These are phyloP conservation scores for Citrus cavaleriei DNA, from an alignment of 345 rosid species.

Conservation along the genomic window DNA sequence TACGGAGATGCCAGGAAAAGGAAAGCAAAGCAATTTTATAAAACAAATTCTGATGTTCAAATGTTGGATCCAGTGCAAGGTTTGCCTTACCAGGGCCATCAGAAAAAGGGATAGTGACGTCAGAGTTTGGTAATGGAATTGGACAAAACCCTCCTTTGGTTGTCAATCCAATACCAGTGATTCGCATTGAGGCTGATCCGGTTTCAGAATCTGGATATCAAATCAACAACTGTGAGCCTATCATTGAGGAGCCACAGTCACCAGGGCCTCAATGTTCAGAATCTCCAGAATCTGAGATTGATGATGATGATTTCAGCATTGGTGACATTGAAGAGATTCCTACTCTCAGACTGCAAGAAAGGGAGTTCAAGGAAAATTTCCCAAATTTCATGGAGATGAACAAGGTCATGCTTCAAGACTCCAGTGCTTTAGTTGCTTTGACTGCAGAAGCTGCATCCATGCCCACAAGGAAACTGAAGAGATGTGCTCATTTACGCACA, in stretches of 20 bases:
- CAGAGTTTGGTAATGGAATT: not conserved
- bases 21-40: not conserved
- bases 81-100: conserved; percentile 38
- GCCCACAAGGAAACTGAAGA: conserved; percentile 38
- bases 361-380: conserved; percentile 30
- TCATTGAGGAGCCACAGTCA: conserved; percentile 60
- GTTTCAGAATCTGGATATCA: not conserved
- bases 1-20: not conserved
- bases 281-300: conserved; percentile 33
- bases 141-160: conserved; percentile 15
- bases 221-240: conserved; percentile 31
- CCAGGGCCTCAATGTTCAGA: conserved; percentile 23
- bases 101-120: conserved; percentile 18
- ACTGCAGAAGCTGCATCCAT: conserved; percentile 43
- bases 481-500: conserved; percentile 38
- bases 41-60: not conserved
- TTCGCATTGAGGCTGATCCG: conserved; percentile 1
- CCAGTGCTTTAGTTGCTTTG: conserved; percentile 44
- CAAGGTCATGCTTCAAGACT: conserved; percentile 22
- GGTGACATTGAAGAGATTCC: conserved; percentile 43
- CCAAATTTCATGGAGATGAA: conserved; percentile 18
- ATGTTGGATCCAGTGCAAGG: conserved; percentile 32
- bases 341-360: conserved; percentile 33
- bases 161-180: conserved; percentile 12
- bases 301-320: conserved; percentile 35